A percentile compares a stretch with the other conserved stretches of the same genome.
Conservation (phyloP, 1,139 yeast species). For the Suhomyces panamericanus region DNA sequence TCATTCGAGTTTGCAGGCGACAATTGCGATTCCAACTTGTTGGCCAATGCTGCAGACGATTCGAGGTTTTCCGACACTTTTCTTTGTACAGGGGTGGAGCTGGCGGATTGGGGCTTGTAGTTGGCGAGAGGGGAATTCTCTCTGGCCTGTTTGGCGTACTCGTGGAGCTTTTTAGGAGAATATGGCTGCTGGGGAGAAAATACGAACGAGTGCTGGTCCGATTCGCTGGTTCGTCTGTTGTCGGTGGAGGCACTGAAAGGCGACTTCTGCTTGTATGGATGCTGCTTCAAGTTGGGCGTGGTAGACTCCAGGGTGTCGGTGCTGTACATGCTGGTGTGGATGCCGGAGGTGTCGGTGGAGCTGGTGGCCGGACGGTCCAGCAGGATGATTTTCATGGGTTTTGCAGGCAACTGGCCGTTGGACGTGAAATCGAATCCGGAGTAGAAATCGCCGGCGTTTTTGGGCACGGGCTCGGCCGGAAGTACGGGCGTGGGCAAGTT, state of each 20-base stretch:
- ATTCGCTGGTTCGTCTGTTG: neutral
- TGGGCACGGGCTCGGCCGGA: constrained; percentile 18
- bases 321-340: constrained; percentile 9
- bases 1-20: constrained; percentile 3
- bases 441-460: constrained; percentile 24
- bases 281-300: neutral
- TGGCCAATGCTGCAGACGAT: constrained; percentile 29
- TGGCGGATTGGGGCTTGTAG: constrained; percentile 18
- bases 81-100: constrained; percentile 11
- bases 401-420: constrained; percentile 44
- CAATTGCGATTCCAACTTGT: constrained; percentile 26
- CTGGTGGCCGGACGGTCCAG: constrained; percentile 7
- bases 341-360: constrained; percentile 2
- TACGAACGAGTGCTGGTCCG: constrained; percentile 37
- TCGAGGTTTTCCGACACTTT: constrained; percentile 29
- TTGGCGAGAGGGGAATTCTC: constrained; percentile 27
- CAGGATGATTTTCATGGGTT: constrained; percentile 43
- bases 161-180: constrained; percentile 24
- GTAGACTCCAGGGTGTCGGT: constrained; percentile 4
- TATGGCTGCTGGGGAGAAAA: constrained; percentile 21
- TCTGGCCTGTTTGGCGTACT: constrained; percentile 21
- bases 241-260: neutral
- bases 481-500: constrained; percentile 29
- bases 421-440: constrained; percentile 45
- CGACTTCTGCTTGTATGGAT: constrained; percentile 6